phyloP scores from a whole-genome alignment of 352 stramenopile species.

The Aphanomyces euteiches region DNA sequence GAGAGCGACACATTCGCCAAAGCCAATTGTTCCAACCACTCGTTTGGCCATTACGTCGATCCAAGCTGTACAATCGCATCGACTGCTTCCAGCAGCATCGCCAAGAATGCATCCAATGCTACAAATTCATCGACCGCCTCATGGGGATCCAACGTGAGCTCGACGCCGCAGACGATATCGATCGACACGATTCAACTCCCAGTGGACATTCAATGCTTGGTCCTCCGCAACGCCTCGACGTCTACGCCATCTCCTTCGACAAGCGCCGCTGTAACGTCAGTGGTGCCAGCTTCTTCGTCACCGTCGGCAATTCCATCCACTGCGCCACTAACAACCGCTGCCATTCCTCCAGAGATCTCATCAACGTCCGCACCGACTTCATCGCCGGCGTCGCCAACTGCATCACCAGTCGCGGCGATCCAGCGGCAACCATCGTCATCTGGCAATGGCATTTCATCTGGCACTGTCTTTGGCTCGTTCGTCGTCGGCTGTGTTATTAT shows the following conservation, averaged over 20 bases:
- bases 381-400: neutral
- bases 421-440: too few species aligned
- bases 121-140: neutral
- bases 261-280: neutral
- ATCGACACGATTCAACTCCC: neutral
- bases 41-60: neutral
- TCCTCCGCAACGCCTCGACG: neutral
- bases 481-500: neutral
- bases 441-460: neutral
- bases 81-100: neutral
- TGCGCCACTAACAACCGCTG: neutral
- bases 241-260: neutral
- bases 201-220: neutral
- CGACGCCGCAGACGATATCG: neutral
- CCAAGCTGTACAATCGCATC: neutral
- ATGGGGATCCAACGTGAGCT: neutral
- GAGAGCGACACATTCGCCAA: neutral
- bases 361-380: neutral
- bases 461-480: neutral
- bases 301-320: neutral
- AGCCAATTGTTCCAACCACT: neutral
- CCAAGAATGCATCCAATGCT: neutral
- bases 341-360: neutral
- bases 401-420: too few species aligned
- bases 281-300: neutral